These are phyloP conservation scores for Alternaria rosae DNA, from an alignment of 2,329 filamentous ascomycete genomes.

Conservation along the genomic window DNA sequence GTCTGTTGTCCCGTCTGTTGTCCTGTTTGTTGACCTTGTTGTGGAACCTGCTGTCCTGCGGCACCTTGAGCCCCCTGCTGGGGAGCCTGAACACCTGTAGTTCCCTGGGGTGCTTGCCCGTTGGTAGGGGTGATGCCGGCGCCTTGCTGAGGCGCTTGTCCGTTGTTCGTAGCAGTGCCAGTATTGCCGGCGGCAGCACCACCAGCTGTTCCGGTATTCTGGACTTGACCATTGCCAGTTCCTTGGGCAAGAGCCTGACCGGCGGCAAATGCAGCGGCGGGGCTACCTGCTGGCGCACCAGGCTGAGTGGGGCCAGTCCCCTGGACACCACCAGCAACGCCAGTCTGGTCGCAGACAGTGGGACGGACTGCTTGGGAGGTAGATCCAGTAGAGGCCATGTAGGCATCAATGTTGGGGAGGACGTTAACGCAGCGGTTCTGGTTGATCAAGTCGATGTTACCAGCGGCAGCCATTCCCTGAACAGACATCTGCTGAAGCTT, in stretches of 20 bases:
- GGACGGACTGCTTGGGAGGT: conserved; percentile 40
- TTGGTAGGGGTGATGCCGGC: not conserved
- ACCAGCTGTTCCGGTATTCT: conserved; percentile 20
- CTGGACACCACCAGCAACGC: conserved; percentile 45
- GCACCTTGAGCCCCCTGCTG: conserved; percentile 6
- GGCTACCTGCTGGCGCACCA: conserved; percentile 39
- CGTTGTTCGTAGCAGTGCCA: not conserved
- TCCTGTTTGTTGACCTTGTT: conserved; percentile 11
- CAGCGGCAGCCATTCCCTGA: conserved; percentile 41
- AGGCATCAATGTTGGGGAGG: conserved; percentile 48
- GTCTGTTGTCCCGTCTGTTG: conserved; percentile 7
- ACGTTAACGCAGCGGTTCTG: conserved; percentile 48
- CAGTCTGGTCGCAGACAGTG: conserved; percentile 42
- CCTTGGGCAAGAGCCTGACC: conserved; percentile 37
- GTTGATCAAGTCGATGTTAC: conserved; percentile 48
- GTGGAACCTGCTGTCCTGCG: conserved; percentile 9
- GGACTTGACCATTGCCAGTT: conserved; percentile 39
- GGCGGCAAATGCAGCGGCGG: conserved; percentile 40
- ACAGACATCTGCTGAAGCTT: conserved; percentile 48
- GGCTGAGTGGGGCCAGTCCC: conserved; percentile 38
- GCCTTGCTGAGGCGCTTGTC: conserved; percentile 1
- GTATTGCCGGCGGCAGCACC: conserved; percentile 12
- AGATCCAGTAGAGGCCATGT: conserved; percentile 46
- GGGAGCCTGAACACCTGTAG: not conserved
- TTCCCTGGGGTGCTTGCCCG: not conserved